Evolutionary conservation across 2,329 filamentous ascomycete genomes (phyloP).

Genomic region (Fusarium newnesense): DNA sequence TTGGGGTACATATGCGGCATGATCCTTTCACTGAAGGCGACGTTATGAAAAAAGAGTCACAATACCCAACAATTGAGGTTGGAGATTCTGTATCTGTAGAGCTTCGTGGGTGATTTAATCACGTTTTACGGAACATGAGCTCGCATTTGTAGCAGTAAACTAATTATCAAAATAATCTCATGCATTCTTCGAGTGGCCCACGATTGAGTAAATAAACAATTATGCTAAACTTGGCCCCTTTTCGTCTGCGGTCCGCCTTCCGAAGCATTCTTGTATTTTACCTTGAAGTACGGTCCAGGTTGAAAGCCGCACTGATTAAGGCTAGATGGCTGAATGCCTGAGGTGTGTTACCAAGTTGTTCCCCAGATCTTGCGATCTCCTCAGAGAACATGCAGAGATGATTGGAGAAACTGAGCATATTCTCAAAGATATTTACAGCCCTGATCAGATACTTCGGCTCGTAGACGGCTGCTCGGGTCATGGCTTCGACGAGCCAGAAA

Average conservation of each 20-base stretch:
- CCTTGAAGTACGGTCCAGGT: conserved; percentile 66
- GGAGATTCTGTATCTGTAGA: conserved; percentile 56
- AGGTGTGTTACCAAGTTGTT: conserved; percentile 83
- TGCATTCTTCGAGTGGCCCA: neutral
- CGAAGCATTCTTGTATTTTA: conserved; percentile 1
- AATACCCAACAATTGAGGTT: conserved; percentile 57
- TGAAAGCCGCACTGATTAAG: conserved; percentile 81
- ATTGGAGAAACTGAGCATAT: conserved; percentile 80
- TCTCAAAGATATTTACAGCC: conserved; percentile 78
- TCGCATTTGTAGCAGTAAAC: neutral
- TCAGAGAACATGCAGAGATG: conserved; percentile 83
- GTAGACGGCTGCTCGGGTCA: conserved; percentile 74
- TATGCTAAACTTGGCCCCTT: neutral
- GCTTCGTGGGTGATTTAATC: neutral
- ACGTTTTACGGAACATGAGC: neutral
- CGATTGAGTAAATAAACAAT: neutral
- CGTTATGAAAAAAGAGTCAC: conserved; percentile 27
- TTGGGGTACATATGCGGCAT: conserved; percentile 82
- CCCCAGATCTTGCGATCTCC: conserved; percentile 78
- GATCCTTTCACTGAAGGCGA: conserved; percentile 26
- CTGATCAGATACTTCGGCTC: conserved; percentile 71
- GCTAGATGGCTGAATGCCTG: conserved; percentile 83
- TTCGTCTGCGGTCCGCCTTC: neutral
- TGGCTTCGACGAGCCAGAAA: conserved; percentile 83
- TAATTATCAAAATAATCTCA: neutral